Evolutionary conservation across 164 flowering plant genomes (phyloP).

Genomic region (Aristolochia fimbriata): DNA sequence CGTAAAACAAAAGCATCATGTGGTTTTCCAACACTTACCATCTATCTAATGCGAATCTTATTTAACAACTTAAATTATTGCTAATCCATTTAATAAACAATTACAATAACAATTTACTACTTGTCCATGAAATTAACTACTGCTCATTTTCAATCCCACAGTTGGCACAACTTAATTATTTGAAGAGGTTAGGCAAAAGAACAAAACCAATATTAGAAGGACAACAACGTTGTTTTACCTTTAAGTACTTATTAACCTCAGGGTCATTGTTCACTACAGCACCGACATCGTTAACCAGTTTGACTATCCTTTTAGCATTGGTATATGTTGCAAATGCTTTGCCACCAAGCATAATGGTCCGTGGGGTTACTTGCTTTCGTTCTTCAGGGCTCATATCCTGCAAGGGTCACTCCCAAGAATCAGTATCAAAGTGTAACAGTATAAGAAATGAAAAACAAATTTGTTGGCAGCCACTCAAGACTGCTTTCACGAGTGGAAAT

Average conservation of each 20-base stretch:
- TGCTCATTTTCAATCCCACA: too few relatives aligned
- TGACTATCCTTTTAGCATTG: constrained; percentile 95
- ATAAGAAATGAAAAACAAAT: too few relatives aligned
- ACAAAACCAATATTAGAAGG: too few relatives aligned
- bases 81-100: too few relatives aligned
- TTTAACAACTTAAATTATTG: too few relatives aligned
- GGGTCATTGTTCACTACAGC: constrained; percentile 84
- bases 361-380: constrained; percentile 61
- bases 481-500: neutral
- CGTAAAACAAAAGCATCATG: too few relatives aligned
- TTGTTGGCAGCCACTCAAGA: neutral
- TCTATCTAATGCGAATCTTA: too few relatives aligned
- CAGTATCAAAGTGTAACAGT: neutral
- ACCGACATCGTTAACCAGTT: constrained; percentile 90
- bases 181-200: too few relatives aligned
- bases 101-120: too few relatives aligned
- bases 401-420: constrained; percentile 6
- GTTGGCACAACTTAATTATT: too few relatives aligned
- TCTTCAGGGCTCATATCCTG: constrained; percentile 90
- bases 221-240: constrained; percentile 31
- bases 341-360: constrained; percentile 95
- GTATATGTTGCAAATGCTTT: constrained; percentile 98
- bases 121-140: too few relatives aligned
- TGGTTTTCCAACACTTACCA: too few relatives aligned
- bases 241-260: constrained; percentile 69